These are phyloP conservation scores for Rhizoclosmatium hyalinum DNA, from an alignment of 371 early-diverging fungal species.

Conservation along the genomic window DNA sequence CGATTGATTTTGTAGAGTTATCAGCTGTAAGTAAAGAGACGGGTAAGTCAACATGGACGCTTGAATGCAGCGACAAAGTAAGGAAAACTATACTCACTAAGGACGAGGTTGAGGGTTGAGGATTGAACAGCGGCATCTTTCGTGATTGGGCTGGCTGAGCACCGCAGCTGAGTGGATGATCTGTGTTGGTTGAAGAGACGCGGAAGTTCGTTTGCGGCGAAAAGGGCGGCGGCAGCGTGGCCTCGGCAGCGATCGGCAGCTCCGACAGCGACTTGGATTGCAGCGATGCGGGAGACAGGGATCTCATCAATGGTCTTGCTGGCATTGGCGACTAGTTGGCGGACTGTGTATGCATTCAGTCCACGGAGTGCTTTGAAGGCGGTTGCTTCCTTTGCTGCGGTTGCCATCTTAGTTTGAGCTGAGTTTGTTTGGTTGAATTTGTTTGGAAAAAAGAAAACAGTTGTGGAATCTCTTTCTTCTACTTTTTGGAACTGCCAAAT, in stretches of 20 bases:
- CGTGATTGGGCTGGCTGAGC: not conserved
- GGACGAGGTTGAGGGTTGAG: not conserved
- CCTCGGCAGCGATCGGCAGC: constrained; percentile 1
- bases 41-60: not conserved
- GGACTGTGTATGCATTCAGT: constrained; percentile 8
- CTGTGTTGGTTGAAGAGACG: not conserved
- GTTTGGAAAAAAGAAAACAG: constrained; percentile 8
- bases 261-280: not conserved
- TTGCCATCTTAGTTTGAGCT: not conserved
- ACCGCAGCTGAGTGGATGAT: not conserved
- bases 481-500: constrained; percentile 35
- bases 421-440: not conserved
- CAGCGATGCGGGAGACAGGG: not conserved
- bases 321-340: constrained; percentile 9
- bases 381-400: not conserved
- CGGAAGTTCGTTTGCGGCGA: constrained; percentile 3
- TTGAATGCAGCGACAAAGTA: not conserved
- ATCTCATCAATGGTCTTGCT: not conserved
- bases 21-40: not conserved
- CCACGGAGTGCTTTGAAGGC: not conserved
- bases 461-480: not conserved
- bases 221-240: not conserved
- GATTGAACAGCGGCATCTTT: not conserved
- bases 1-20: constrained; percentile 3
- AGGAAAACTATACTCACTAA: not conserved